A percentile compares a stretch with the other conserved stretches of the same genome.
These are phyloP conservation scores for Alternaria dauci DNA, from an alignment of 2,329 filamentous ascomycete species.

Conservation along the genomic window DNA sequence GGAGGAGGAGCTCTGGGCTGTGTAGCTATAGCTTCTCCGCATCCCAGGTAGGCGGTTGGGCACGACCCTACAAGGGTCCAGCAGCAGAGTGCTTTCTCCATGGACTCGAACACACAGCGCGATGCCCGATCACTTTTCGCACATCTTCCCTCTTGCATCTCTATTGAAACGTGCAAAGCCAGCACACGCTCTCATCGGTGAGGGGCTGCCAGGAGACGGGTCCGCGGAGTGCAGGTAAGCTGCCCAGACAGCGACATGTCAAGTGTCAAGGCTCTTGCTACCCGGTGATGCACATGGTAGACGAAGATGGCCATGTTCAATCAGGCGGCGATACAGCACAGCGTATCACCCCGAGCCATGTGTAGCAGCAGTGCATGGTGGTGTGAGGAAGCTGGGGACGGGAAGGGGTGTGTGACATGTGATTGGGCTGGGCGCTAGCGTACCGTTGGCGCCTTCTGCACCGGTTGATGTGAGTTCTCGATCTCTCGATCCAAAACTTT, in stretches of 20 bases:
- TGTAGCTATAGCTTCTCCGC: slow-evolving; percentile 12
- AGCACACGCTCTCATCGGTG: not conserved
- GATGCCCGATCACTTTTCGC: slow-evolving; percentile 1
- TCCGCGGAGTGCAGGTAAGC: slow-evolving; percentile 1
- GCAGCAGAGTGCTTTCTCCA: not conserved
- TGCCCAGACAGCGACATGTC: not conserved
- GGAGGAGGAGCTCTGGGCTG: not conserved
- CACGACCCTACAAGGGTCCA: slow-evolving; percentile 10
- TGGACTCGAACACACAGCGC: not conserved
- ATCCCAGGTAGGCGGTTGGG: slow-evolving; percentile 11
- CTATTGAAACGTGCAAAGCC: not conserved
- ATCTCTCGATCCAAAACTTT: slow-evolving; percentile 28
- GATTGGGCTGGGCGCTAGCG: slow-evolving; percentile 25
- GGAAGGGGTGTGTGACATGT: slow-evolving; percentile 13
- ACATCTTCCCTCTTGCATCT: slow-evolving; percentile 1
- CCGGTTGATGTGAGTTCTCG: slow-evolving; percentile 22
- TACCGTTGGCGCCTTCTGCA: slow-evolving; percentile 14
- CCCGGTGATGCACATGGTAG: slow-evolving; percentile 11
- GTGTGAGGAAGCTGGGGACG: slow-evolving; percentile 16
- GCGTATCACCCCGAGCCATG: slow-evolving; percentile 28
- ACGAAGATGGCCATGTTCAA: not conserved
- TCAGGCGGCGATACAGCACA: not conserved
- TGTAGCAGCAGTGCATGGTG: slow-evolving; percentile 21
- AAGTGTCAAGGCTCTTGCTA: not conserved
- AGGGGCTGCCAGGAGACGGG: not conserved